Evolutionary conservation across 1,284 basidiomycete genomes (phyloP).

Genomic region (Apiotrichum siamense): DNA sequence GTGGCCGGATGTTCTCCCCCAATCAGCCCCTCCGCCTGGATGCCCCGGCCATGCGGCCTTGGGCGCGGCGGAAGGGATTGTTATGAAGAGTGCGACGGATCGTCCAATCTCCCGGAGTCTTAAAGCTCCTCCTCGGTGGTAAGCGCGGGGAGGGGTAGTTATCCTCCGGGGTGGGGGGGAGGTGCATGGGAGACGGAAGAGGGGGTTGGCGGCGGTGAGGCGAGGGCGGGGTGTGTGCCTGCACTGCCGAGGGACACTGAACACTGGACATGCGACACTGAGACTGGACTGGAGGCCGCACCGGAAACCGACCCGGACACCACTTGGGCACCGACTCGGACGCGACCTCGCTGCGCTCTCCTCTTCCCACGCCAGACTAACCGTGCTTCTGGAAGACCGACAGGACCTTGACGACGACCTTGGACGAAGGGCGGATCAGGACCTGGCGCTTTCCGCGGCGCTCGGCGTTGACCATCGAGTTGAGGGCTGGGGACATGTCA

Average conservation of each 20-base stretch:
- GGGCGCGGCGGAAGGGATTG: conserved; percentile 29
- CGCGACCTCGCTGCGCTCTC: background rate
- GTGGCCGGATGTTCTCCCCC: conserved; percentile 35
- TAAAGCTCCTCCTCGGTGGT: conserved; percentile 49
- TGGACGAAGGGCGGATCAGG: conserved; percentile 87
- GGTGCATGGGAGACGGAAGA: conserved; percentile 54
- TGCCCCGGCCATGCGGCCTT: conserved; percentile 45
- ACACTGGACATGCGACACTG: too few relatives aligned
- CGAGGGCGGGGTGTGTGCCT: background rate
- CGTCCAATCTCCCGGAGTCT: conserved; percentile 44
- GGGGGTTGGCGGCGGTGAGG: conserved; percentile 15
- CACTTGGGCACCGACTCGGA: too few relatives aligned
- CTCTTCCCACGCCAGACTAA: conserved; percentile 49
- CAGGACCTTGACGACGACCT: conserved; percentile 93
- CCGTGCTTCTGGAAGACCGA: conserved; percentile 97
- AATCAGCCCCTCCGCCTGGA: conserved; percentile 29
- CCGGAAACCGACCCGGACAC: too few relatives aligned
- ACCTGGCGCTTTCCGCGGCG: conserved; percentile 97
- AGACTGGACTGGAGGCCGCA: too few relatives aligned
- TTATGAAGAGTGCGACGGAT: conserved; percentile 22
- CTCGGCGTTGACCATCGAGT: conserved; percentile 94
- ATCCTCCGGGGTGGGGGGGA: conserved; percentile 44
- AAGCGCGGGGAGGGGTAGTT: conserved; percentile 45
- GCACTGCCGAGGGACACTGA: background rate
- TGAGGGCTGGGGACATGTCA: too few relatives aligned